These are phyloP conservation scores for Diatrype stigma DNA, from an alignment of 2,329 filamentous ascomycete species.

Conservation along the genomic window DNA sequence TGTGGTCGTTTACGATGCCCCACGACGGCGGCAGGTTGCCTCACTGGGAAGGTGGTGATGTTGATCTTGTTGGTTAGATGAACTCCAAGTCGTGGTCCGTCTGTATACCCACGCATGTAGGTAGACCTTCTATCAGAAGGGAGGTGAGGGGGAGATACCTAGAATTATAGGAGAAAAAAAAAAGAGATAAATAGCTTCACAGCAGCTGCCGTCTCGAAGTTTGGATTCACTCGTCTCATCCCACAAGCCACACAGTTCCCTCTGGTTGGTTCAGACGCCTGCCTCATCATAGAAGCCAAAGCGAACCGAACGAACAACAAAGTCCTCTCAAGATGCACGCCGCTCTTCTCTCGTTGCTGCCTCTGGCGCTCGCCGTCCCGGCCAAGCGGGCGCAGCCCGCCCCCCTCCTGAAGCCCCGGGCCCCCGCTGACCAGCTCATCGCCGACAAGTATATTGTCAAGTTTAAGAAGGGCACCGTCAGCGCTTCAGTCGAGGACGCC, in stretches of 20 bases:
- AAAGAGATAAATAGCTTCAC: background rate
- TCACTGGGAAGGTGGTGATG: background rate
- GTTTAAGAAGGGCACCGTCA: slow-evolving; percentile 29
- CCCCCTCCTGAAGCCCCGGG: slow-evolving; percentile 8
- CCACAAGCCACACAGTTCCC: background rate
- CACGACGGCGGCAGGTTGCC: background rate
- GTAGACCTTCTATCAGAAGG: background rate
- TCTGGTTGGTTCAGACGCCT: no score
- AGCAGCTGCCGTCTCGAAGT: background rate
- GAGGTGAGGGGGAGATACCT: no score
- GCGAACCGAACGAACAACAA: no score
- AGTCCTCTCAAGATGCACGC: slow-evolving; percentile 9
- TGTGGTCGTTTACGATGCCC: background rate
- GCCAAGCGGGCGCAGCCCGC: slow-evolving; percentile 10
- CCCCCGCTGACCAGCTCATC: slow-evolving; percentile 12
- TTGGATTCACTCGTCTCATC: background rate
- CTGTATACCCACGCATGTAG: no score
- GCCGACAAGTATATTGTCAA: slow-evolving; percentile 37
- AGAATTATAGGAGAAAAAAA: background rate
- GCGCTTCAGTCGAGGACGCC: slow-evolving; percentile 23
- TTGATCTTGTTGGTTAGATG: background rate
- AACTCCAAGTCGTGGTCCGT: background rate
- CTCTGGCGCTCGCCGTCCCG: slow-evolving; percentile 13
- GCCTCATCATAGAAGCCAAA: no score
- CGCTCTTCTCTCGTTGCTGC: slow-evolving; percentile 11